A percentile compares a stretch with the other conserved stretches of the same genome.
phyloP scores from a whole-genome alignment of 2,329 filamentous ascomycete genomes.

The Pseudocercospora macadamiae region DNA sequence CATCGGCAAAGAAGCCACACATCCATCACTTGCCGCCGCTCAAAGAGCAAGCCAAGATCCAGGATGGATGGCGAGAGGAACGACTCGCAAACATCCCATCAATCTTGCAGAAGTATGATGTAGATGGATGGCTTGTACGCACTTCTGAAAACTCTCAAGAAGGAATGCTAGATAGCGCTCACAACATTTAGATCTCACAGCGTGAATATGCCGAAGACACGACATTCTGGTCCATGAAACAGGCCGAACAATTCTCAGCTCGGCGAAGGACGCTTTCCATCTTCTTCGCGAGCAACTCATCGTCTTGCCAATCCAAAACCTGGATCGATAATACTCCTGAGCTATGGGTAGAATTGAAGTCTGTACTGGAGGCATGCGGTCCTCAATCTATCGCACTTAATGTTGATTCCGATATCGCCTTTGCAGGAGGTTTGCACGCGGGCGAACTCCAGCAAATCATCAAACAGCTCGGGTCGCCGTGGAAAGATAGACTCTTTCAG shows the following conservation, averaged over 20 bases:
- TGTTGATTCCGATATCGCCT: constrained; percentile 24
- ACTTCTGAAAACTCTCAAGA: not conserved
- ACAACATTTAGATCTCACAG: constrained; percentile 20
- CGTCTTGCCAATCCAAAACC: constrained; percentile 10
- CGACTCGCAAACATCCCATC: constrained; percentile 23
- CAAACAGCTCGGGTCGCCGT: constrained; percentile 14
- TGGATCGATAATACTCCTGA: constrained; percentile 27
- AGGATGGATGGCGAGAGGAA: constrained; percentile 26
- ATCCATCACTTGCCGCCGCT: constrained; percentile 13
- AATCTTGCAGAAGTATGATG: constrained; percentile 20
- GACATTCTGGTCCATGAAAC: constrained; percentile 29
- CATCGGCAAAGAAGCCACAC: not conserved
- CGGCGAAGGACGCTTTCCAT: constrained; percentile 24
- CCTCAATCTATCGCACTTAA: constrained; percentile 22
- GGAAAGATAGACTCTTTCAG: constrained; percentile 17
- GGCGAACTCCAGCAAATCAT: constrained; percentile 18
- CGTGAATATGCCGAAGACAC: constrained; percentile 30
- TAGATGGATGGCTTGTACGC: constrained; percentile 28
- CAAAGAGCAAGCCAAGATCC: constrained; percentile 23
- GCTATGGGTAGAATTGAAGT: constrained; percentile 15
- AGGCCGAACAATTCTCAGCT: constrained; percentile 27
- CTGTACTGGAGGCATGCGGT: constrained; percentile 15
- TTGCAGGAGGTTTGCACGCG: constrained; percentile 24
- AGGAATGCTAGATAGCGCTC: not conserved
- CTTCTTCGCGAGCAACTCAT: constrained; percentile 18